These are phyloP conservation scores for Xylariaceae sp. DNA, from an alignment of 2,329 filamentous ascomycete genomes.

Conservation along the genomic window DNA sequence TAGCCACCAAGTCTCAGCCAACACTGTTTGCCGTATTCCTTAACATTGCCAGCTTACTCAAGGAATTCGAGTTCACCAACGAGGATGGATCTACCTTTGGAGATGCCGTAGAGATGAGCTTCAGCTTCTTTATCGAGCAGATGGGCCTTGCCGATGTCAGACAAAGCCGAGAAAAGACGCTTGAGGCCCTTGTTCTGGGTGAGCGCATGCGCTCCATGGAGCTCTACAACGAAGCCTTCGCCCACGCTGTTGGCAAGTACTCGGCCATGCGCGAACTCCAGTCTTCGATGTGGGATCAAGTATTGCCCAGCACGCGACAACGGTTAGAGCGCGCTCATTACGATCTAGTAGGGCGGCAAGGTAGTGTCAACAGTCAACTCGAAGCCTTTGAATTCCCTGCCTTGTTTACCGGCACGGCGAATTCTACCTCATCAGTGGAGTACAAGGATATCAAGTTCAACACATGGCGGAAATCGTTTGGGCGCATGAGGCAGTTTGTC, in stretches of 20 bases:
- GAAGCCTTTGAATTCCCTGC: constrained; percentile 88
- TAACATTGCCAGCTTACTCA: constrained; percentile 48
- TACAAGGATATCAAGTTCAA: constrained; percentile 77
- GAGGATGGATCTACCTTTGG: constrained; percentile 56
- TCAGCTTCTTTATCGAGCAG: constrained; percentile 72
- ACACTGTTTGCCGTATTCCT: constrained; percentile 51
- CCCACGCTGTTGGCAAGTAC: constrained; percentile 85
- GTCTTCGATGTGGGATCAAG: constrained; percentile 62
- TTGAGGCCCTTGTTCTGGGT: constrained; percentile 83
- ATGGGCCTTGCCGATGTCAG: constrained; percentile 73
- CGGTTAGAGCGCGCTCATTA: constrained; percentile 77
- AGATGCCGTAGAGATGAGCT: constrained; percentile 57
- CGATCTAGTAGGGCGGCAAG: constrained; percentile 68
- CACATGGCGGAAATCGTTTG: constrained; percentile 71
- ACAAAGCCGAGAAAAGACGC: constrained; percentile 76
- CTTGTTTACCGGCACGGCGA: constrained; percentile 81
- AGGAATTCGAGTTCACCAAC: constrained; percentile 53
- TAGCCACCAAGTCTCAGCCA: constrained; percentile 50
- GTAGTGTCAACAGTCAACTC: constrained; percentile 66
- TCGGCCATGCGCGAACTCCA: constrained; percentile 63
- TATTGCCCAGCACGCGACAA: constrained; percentile 67
- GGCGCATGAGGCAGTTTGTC: constrained; percentile 67
- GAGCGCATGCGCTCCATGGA: constrained; percentile 77
- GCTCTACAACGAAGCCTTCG: constrained; percentile 86
- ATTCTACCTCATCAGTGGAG: constrained; percentile 71